These are phyloP conservation scores for Torulaspora delbrueckii DNA, from an alignment of 805 yeast species.

Conservation along the genomic window DNA sequence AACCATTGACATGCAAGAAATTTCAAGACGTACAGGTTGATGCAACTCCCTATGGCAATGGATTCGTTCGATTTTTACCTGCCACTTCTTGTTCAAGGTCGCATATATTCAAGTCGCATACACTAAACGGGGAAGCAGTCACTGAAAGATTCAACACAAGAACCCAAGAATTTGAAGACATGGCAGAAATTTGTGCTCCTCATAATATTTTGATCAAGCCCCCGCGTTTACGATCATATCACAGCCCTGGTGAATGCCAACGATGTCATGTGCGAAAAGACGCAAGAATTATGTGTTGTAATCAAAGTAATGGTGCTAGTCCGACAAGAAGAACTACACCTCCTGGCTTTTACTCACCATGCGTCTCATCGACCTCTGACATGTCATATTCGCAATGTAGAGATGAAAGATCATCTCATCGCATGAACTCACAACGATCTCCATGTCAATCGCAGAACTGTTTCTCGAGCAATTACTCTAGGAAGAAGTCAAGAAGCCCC, in stretches of 20 bases:
- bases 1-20: conserved; percentile 48
- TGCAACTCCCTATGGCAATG: conserved; percentile 41
- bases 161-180: conserved; percentile 26
- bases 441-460: conserved; percentile 1
- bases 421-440: conserved; percentile 4
- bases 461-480: conserved; percentile 1
- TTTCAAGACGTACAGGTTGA: conserved; percentile 59
- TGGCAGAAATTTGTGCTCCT: conserved; percentile 2
- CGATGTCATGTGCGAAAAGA: background rate
- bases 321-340: conserved; percentile 7
- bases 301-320: conserved; percentile 4
- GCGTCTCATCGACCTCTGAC: conserved; percentile 8
- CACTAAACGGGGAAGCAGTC: conserved; percentile 49
- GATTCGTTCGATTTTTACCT: conserved; percentile 31
- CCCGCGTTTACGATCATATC: conserved; percentile 9
- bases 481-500: conserved; percentile 11
- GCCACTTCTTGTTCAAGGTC: conserved; percentile 27
- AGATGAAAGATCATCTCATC: conserved; percentile 3
- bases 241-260: conserved; percentile 5
- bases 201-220: conserved; percentile 9
- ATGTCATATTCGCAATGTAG: conserved; percentile 9
- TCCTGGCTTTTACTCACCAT: conserved; percentile 11
- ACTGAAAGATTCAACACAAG: conserved; percentile 34
- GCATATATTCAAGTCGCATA: conserved; percentile 42
- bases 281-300: background rate